Conservation (phyloP, 176 grass and related monocot genomes). For the Thinopyrum elongatum region DNA sequence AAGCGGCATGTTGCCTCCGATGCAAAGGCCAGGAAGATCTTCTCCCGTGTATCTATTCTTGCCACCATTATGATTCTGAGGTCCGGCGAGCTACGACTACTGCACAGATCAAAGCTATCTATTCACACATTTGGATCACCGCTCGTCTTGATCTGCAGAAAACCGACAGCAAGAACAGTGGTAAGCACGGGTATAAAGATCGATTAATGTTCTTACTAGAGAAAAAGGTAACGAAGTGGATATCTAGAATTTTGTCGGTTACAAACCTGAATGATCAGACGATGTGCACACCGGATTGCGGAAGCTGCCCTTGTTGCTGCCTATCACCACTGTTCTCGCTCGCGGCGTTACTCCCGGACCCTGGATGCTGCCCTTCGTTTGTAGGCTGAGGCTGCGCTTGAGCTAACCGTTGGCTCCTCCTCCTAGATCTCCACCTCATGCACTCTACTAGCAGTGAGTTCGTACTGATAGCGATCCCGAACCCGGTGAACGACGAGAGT, state of each 20-base stretch:
- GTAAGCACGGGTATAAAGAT: background rate
- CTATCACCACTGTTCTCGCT: slow-evolving; percentile 22
- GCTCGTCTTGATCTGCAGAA: slow-evolving; percentile 9
- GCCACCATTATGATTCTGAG: background rate
- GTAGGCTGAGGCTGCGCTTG: background rate
- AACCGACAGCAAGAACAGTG: background rate
- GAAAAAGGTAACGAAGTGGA: background rate
- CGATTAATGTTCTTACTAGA: background rate
- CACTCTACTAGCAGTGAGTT: slow-evolving; percentile 80
- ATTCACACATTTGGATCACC: background rate
- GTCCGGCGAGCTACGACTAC: background rate
- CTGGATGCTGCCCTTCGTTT: slow-evolving; percentile 23
- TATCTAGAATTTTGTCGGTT: background rate
- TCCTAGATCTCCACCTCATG: slow-evolving; percentile 75
- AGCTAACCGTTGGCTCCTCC: slow-evolving; percentile 42
- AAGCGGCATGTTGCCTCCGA: background rate
- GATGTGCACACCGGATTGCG: slow-evolving; percentile 37
- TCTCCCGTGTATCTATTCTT: background rate
- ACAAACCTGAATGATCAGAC: slow-evolving; percentile 44
- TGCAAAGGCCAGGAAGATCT: background rate
- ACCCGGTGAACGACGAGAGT: slow-evolving; percentile 89
- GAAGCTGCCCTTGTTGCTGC: slow-evolving; percentile 44
- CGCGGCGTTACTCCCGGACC: slow-evolving; percentile 18
- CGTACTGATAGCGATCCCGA: slow-evolving; percentile 87
- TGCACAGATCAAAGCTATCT: slow-evolving; percentile 17